Conservation (phyloP, 495 filamentous ascomycete species). For the Barbatosphaeria neglecta region DNA sequence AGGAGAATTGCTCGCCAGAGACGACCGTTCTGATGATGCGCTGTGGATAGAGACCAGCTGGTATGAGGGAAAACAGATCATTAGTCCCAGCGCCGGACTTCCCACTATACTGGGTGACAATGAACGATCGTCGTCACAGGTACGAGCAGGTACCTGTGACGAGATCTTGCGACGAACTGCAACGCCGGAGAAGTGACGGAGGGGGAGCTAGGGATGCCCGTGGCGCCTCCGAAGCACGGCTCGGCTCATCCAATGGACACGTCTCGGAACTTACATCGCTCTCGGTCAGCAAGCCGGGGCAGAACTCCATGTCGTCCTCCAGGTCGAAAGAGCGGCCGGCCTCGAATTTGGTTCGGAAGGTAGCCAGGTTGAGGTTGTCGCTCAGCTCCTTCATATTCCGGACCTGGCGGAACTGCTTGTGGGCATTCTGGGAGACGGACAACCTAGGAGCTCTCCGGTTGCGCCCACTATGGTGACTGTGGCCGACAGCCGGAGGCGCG, state of each 20-base stretch:
- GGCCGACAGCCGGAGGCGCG: slow-evolving; percentile 39
- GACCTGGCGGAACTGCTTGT: slow-evolving; percentile 73
- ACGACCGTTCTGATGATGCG: slow-evolving; percentile 88
- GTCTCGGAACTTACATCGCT: slow-evolving; percentile 97
- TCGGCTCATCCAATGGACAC: too few relatives aligned
- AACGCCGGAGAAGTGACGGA: too few relatives aligned
- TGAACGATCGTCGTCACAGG: not conserved
- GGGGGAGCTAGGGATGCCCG: slow-evolving; percentile 1
- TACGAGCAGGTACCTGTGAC: too few relatives aligned
- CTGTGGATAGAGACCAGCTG: slow-evolving; percentile 77
- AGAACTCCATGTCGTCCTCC: slow-evolving; percentile 95
- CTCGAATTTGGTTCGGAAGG: slow-evolving; percentile 78
- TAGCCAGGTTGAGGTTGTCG: slow-evolving; percentile 59
- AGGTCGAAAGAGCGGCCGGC: slow-evolving; percentile 91
- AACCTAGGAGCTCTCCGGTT: slow-evolving; percentile 80
- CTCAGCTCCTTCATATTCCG: slow-evolving; percentile 82
- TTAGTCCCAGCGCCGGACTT: not conserved
- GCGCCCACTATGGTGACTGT: slow-evolving; percentile 73
- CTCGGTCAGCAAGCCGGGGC: slow-evolving; percentile 84
- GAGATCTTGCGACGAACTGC: too few relatives aligned
- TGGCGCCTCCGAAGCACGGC: too few relatives aligned
- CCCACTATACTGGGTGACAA: too few relatives aligned
- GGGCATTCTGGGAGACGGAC: slow-evolving; percentile 64
- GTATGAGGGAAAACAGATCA: not conserved
- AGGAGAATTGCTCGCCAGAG: slow-evolving; percentile 86